Evolutionary conservation across 345 rosid genomes (phyloP).

Genomic region (Syzygium oleosum): DNA sequence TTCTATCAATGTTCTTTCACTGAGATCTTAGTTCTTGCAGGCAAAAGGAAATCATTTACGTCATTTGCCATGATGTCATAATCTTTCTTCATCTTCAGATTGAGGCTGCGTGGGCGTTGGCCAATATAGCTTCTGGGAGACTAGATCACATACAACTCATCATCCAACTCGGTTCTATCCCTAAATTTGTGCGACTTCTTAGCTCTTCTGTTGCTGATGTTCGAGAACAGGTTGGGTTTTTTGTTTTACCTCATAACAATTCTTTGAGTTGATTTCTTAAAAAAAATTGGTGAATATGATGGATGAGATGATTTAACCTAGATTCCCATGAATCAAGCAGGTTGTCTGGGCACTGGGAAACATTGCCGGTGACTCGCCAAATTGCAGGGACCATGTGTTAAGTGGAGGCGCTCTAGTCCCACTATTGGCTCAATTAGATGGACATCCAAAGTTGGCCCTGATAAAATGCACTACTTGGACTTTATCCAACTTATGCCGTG

Average conservation of each 20-base stretch:
- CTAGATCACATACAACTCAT: conserved; percentile 55
- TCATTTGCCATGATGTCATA: background rate
- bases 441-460: conserved; percentile 28
- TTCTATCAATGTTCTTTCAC: background rate
- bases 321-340: conserved; percentile 10
- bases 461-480: conserved; percentile 45
- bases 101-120: conserved; percentile 81
- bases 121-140: conserved; percentile 71
- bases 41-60: background rate
- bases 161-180: conserved; percentile 61
- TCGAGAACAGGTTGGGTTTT: conserved; percentile 54
- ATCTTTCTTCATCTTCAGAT: conserved; percentile 25
- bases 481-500: conserved; percentile 37
- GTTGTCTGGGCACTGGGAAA: conserved; percentile 56
- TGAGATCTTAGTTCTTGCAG: background rate
- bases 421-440: conserved; percentile 31
- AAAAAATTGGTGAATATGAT: background rate
- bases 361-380: conserved; percentile 41
- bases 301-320: background rate
- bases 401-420: conserved; percentile 33
- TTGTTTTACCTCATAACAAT: background rate
- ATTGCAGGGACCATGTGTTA: conserved; percentile 43
- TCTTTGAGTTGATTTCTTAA: background rate
- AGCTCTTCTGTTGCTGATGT: conserved; percentile 57
- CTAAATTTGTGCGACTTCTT: conserved; percentile 63